Evolutionary conservation across 371 early-diverging fungal genomes (phyloP).

Genomic region (Syncephalastrum sp.): DNA sequence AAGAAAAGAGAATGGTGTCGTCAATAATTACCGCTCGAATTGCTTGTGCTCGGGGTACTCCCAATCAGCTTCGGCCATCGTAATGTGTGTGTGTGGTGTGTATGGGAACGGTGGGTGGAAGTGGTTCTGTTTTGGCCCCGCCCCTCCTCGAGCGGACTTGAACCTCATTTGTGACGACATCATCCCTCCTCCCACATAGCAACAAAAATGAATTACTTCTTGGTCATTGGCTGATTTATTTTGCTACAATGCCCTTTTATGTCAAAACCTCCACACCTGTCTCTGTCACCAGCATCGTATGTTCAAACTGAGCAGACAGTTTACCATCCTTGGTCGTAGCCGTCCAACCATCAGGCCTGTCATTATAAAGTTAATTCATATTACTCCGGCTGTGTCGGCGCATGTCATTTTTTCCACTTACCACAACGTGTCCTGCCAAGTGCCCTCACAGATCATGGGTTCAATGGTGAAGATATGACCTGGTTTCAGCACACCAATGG

Average conservation of each 20-base stretch:
- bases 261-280: constrained; percentile 92
- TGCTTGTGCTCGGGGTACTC: constrained; percentile 50
- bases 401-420: constrained; percentile 11
- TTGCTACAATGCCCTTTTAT: constrained; percentile 7
- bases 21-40: constrained; percentile 40
- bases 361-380: background rate
- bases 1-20: constrained; percentile 2
- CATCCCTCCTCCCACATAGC: no score
- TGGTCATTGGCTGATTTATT: no score
- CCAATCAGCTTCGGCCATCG: constrained; percentile 39
- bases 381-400: background rate
- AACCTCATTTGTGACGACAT: no score
- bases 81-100: constrained; percentile 1
- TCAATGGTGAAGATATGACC: constrained; percentile 98
- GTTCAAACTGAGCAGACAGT: constrained; percentile 97
- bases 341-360: constrained; percentile 91
- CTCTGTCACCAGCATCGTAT: constrained; percentile 93
- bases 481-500: constrained; percentile 89
- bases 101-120: background rate
- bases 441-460: constrained; percentile 95
- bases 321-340: constrained; percentile 92
- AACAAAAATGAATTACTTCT: no score
- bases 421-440: constrained; percentile 61
- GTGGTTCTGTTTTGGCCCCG: background rate
- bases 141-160: constrained; percentile 1